Conservation (phyloP, 2,329 filamentous ascomycete genomes). For the Alternaria sp. region DNA sequence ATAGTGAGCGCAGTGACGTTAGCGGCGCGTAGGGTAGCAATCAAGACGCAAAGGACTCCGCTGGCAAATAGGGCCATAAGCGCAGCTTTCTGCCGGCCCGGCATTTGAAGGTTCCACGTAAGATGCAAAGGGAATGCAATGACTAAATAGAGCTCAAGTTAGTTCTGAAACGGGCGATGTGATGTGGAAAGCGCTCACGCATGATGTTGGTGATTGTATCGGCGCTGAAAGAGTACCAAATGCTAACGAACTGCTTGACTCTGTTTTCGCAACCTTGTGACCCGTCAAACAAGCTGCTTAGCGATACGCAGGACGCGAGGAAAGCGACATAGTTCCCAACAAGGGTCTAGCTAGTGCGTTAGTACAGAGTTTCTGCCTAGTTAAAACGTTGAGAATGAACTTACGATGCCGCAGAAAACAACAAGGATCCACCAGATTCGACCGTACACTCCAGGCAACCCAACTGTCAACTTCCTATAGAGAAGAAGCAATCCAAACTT, state of each 20-base stretch:
- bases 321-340: slow-evolving; percentile 6
- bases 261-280: slow-evolving; percentile 4
- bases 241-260: slow-evolving; percentile 6
- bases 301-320: background rate
- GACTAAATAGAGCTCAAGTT: background rate
- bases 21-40: too few relatives aligned
- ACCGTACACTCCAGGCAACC: slow-evolving; percentile 1
- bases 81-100: too few relatives aligned
- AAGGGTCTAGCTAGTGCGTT: background rate
- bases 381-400: background rate
- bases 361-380: background rate
- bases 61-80: too few relatives aligned
- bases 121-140: too few relatives aligned
- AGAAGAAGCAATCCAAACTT: slow-evolving; percentile 14
- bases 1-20: slow-evolving; percentile 8
- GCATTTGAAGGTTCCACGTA: too few relatives aligned
- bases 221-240: slow-evolving; percentile 5
- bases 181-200: slow-evolving; percentile 1
- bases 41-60: too few relatives aligned
- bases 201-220: slow-evolving; percentile 13
- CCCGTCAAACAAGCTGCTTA: slow-evolving; percentile 1
- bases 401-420: slow-evolving; percentile 8
- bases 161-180: background rate
- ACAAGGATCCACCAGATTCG: slow-evolving; percentile 12
- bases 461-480: slow-evolving; percentile 9